These are phyloP conservation scores for Acmispon strigosus DNA, from an alignment of 306 rosid species.

Conservation along the genomic window DNA sequence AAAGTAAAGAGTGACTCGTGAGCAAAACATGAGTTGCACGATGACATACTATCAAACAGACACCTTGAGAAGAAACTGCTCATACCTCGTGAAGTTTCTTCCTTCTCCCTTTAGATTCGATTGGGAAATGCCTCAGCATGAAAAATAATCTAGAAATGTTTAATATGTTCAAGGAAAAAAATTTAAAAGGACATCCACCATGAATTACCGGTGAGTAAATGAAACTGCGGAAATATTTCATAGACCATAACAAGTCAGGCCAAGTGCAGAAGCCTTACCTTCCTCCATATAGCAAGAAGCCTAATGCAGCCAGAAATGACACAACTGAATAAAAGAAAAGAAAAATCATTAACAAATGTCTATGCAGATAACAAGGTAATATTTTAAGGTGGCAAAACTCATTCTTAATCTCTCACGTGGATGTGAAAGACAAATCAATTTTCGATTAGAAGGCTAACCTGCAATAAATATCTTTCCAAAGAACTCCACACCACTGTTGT, in stretches of 20 bases:
- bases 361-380: neutral
- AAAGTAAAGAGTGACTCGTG: no score
- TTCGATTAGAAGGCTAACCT: conserved; percentile 50
- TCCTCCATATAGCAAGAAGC: conserved; percentile 95
- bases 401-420: conserved; percentile 9
- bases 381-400: conserved; percentile 5
- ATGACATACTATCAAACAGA: conserved; percentile 8
- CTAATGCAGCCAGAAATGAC: conserved; percentile 82
- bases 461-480: conserved; percentile 78
- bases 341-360: neutral
- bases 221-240: conserved; percentile 17
- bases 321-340: conserved; percentile 42
- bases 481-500: conserved; percentile 48
- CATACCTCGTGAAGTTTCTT: conserved; percentile 95
- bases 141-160: conserved; percentile 61
- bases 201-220: conserved; percentile 1
- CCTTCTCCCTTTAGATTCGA: conserved; percentile 97
- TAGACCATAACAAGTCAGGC: conserved; percentile 8
- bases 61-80: conserved; percentile 20
- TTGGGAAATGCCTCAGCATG: conserved; percentile 97
- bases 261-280: conserved; percentile 54
- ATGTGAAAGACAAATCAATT: conserved; percentile 1
- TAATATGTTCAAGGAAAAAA: neutral
- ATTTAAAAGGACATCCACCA: neutral
- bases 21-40: neutral